Evolutionary conservation across 1,284 basidiomycete species (phyloP).

Genomic region (Peniophora sp.): DNA sequence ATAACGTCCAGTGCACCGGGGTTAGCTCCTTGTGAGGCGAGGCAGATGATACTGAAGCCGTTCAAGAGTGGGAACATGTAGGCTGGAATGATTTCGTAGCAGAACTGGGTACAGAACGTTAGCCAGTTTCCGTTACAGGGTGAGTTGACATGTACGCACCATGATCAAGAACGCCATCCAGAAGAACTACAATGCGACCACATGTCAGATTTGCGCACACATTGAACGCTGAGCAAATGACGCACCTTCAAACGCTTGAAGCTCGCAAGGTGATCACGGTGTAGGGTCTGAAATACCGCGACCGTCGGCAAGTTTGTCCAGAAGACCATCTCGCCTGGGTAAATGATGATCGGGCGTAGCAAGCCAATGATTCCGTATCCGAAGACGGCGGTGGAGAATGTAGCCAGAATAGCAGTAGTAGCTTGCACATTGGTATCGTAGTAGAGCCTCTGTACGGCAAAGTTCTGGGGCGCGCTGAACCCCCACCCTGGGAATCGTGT

Average conservation of each 20-base stretch:
- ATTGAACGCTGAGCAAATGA: too few species aligned
- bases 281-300: too few species aligned
- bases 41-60: conserved; percentile 50
- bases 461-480: too few species aligned
- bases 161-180: conserved; percentile 4
- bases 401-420: conserved; percentile 52
- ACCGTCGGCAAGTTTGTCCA: conserved; percentile 23
- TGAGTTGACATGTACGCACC: too few species aligned
- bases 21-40: conserved; percentile 41
- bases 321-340: conserved; percentile 68
- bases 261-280: too few species aligned
- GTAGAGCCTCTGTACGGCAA: conserved; percentile 30
- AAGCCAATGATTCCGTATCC: conserved; percentile 58
- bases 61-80: conserved; percentile 58
- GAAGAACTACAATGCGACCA: conserved; percentile 45
- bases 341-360: conserved; percentile 54
- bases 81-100: conserved; percentile 48
- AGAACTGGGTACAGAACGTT: conserved; percentile 45
- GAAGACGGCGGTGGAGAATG: conserved; percentile 59
- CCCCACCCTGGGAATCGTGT: too few species aligned
- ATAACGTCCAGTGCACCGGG: conserved; percentile 36
- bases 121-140: conserved; percentile 44
- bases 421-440: conserved; percentile 49
- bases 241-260: conserved; percentile 36
- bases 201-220: too few species aligned